These are phyloP conservation scores for Calcarisporium arbuscula DNA, from an alignment of 2,329 filamentous ascomycete genomes.

Conservation along the genomic window DNA sequence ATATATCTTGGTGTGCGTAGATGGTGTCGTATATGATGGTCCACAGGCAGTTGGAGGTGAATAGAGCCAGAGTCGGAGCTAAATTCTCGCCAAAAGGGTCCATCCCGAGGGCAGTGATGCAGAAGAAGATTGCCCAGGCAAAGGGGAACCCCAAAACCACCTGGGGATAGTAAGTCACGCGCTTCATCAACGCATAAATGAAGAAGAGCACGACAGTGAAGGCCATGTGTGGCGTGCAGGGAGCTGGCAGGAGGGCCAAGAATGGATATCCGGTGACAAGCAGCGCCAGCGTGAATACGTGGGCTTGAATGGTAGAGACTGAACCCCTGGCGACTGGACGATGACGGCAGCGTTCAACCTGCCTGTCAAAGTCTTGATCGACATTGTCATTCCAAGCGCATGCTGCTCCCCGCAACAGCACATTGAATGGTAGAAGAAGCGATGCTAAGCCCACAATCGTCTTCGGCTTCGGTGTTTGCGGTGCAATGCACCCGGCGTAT, in stretches of 20 bases:
- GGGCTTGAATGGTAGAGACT: slow-evolving; percentile 17
- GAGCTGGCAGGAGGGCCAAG: background rate
- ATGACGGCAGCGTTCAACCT: slow-evolving; percentile 38
- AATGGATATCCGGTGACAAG: background rate
- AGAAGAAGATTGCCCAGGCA: slow-evolving; percentile 21
- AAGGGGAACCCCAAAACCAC: slow-evolving; percentile 26
- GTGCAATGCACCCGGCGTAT: slow-evolving; percentile 12
- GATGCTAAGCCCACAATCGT: slow-evolving; percentile 2
- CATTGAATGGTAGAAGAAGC: slow-evolving; percentile 12
- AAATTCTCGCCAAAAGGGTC: background rate
- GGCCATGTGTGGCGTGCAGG: background rate
- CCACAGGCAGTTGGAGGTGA: slow-evolving; percentile 17
- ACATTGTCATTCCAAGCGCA: slow-evolving; percentile 46
- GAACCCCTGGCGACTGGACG: slow-evolving; percentile 43
- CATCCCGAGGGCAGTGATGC: slow-evolving; percentile 1
- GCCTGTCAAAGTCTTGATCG: slow-evolving; percentile 41
- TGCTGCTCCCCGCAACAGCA: slow-evolving; percentile 40
- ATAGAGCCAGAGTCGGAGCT: slow-evolving; percentile 1
- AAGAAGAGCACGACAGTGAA: slow-evolving; percentile 9
- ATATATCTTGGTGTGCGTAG: slow-evolving; percentile 27
- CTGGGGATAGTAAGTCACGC: slow-evolving; percentile 26
- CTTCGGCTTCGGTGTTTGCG: slow-evolving; percentile 1
- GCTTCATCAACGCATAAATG: slow-evolving; percentile 17
- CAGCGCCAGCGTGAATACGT: background rate
- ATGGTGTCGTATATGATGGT: slow-evolving; percentile 27